Percentiles rank a stretch among this genome's conserved stretches.
These are phyloP conservation scores for Singerocomus inundabilis DNA, from an alignment of 1,284 basidiomycete species.

Conservation along the genomic window DNA sequence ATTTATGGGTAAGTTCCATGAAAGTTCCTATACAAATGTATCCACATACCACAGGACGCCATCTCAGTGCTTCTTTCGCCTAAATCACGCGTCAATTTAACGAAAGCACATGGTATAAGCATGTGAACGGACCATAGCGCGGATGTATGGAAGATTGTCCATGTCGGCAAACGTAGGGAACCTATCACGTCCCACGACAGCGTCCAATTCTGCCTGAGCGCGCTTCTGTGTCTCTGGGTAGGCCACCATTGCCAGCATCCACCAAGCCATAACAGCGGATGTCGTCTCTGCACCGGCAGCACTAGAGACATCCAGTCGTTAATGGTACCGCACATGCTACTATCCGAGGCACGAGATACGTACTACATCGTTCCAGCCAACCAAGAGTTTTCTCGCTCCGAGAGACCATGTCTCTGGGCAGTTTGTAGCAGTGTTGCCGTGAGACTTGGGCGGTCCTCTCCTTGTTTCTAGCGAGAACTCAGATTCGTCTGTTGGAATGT, in stretches of 20 bases:
- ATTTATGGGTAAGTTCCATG: background rate
- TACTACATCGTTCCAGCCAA: conserved; percentile 11
- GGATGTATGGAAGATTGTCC: conserved; percentile 1
- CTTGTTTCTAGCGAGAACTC: conserved; percentile 2
- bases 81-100: background rate
- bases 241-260: conserved; percentile 39
- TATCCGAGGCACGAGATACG: no score
- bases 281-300: conserved; percentile 8
- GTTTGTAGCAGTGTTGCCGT: conserved; percentile 3
- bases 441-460: no score
- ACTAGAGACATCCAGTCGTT: background rate
- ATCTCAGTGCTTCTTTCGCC: conserved; percentile 10
- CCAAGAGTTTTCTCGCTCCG: conserved; percentile 10
- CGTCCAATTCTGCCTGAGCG: conserved; percentile 41
- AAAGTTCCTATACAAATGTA: background rate
- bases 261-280: conserved; percentile 22
- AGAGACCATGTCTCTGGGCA: conserved; percentile 5
- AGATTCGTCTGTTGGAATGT: background rate
- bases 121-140: conserved; percentile 6
- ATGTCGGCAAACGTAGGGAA: conserved; percentile 6
- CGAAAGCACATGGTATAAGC: no score
- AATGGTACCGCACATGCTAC: background rate
- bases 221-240: conserved; percentile 38
- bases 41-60: conserved; percentile 6
- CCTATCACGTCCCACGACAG: conserved; percentile 30